phyloP scores from a whole-genome alignment of 83 land plant genomes.

The Picea engelmannii region DNA sequence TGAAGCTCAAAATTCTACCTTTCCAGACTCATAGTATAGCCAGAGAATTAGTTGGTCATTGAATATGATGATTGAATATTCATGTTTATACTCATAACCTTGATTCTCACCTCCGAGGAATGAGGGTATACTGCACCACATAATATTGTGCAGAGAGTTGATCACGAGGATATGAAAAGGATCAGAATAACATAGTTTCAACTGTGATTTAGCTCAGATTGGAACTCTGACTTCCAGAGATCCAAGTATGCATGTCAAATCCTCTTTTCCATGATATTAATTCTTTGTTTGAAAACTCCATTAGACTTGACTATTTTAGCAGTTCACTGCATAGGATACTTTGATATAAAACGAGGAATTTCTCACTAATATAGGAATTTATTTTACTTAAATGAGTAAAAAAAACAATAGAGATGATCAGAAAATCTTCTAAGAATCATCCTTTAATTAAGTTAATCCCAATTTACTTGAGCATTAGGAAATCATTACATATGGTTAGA shows the following conservation, averaged over 20 bases:
- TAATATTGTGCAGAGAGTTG: too few relatives aligned
- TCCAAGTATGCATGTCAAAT: conserved; percentile 50
- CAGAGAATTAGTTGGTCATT: too few relatives aligned
- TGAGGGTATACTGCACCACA: too few relatives aligned
- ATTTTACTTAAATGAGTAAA: not conserved
- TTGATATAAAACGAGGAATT: not conserved
- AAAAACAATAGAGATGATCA: not conserved
- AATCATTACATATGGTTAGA: too few relatives aligned
- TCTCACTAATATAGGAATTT: not conserved
- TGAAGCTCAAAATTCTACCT: too few relatives aligned
- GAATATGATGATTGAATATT: too few relatives aligned
- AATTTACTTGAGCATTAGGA: not conserved
- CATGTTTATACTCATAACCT: too few relatives aligned
- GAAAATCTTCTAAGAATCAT: not conserved
- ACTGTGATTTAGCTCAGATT: conserved; percentile 61
- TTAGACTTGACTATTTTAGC: not conserved
- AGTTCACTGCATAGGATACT: not conserved
- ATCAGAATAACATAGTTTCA: too few relatives aligned
- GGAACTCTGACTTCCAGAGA: conserved; percentile 45
- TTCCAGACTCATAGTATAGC: too few relatives aligned
- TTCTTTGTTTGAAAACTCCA: not conserved
- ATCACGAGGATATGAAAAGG: too few relatives aligned
- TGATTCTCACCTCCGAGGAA: too few relatives aligned
- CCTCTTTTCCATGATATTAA: not conserved
- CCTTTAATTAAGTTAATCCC: not conserved